Evolutionary conservation across 2,329 filamentous ascomycete species (phyloP), one percentile per base, ranked within the genome.

Genomic region (Aurifilum marmelostoma): DNA sequence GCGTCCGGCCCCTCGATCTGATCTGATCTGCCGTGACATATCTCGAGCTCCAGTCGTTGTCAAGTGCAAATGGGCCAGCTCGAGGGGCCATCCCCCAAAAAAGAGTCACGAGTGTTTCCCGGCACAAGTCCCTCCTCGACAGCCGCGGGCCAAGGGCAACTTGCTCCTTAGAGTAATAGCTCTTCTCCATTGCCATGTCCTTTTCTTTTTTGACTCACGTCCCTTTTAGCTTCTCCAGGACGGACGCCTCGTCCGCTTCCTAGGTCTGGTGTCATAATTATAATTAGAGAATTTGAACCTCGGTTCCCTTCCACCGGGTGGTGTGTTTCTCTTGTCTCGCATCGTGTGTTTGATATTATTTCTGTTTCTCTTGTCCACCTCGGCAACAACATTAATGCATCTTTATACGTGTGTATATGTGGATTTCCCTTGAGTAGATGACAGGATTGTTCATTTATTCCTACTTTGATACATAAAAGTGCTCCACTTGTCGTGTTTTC

Each of bases 141-240:
- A 68, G 60, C 66, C 66, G 69, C 69, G 69, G 69, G 65, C 66
- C 66, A 69, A 70, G 69, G 66, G 66, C 69, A 68, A 60, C 66
- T 59, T 63, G 47, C 66, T 68, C 54, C 39, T 60, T 63, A 59
- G 52, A 29, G 52, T 29, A 56, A 29, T 29, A 29, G 52, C 52
- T 9, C 27, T 18, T 29, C 27, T 24, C 24, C 9, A 7, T 12
- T 27, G 6, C 24, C 14, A 18, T 27, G 2, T 29, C 24, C 9
- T 29, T 29, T 8, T 32, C 8, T 27, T 18, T 7, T 56, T 56
- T 56, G 52, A 56, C 24, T 56, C 52, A 56, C 52, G 16, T 56
- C 27, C 52, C 52, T 2, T 27, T 39, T 39, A 32, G 32, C 18
- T 37, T 60, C 18, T 60, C 32, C 32, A 21, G 54, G 24, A 58